Evolutionary conservation across 306 rosid species (phyloP), one percentile per base, ranked within the genome.

Genomic region (Hippophae tibetana): DNA sequence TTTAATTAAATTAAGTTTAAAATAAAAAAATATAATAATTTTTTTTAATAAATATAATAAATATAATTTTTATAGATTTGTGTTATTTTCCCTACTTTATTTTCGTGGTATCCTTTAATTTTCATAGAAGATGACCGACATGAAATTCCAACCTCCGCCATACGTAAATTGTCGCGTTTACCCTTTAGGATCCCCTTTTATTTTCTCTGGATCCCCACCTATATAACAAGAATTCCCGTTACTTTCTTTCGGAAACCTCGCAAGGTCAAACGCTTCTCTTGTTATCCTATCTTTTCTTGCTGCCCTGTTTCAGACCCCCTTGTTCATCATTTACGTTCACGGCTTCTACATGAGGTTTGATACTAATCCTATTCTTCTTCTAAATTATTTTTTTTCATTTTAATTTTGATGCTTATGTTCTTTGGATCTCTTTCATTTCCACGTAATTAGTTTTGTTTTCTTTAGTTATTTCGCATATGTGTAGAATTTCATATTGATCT

Each of bases 281-380:
- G 38, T 18, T 9, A 7, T 6, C 12, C 8, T 27, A 8, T 61
- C 12, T 56, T 44, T 55, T 57, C 56, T 9, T 38, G n/a, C 27
- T 43, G 48, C 12, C 13, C 31, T 45, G 0, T 52, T 26, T 52
- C 18, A 10, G 10, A 27, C 18, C 49, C 7, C 44, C 42, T 18
- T 18, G 26, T 43, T 42, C 42, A 6, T 14, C 41, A 5, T 48
- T 7, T 6, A 18, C 8, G 50, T 27, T 42, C 7, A 44, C 52
- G 66, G 55, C 46, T 49, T 48, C 44, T 65, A 68, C 27, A 42
- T 75, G 63, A 70, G 72, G 80, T 65, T 43, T 42, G 77, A 2
- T 43, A 7, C 58, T 48, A 43, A 54, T 55, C 57, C 64, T 64
- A 54, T 8, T 58, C 10, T 46, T 25, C 47, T 45, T 10, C 48